These are phyloP conservation scores for Phytopythium oedochilum DNA, from an alignment of 352 stramenopile genomes.

Conservation along the genomic window DNA sequence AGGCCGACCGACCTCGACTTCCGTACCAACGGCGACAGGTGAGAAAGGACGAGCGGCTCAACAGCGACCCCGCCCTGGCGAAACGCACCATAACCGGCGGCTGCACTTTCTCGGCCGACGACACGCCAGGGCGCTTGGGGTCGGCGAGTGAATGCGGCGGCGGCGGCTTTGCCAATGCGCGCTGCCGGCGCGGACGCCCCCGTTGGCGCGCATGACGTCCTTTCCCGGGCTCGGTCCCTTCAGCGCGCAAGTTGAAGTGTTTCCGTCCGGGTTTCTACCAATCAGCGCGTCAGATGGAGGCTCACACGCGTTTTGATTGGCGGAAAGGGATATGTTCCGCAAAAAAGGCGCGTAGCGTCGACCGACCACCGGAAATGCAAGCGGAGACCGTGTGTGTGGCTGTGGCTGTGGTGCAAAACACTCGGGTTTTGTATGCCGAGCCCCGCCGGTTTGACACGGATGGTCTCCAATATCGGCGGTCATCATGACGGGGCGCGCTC, in stretches of 20 bases:
- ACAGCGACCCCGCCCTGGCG: background rate
- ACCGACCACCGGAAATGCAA: no score
- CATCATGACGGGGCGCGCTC: no score
- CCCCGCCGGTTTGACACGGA: no score
- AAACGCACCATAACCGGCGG: background rate
- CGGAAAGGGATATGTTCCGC: background rate
- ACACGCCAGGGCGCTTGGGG: background rate
- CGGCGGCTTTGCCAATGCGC: background rate
- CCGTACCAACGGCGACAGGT: background rate
- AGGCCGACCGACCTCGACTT: background rate
- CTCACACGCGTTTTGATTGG: background rate
- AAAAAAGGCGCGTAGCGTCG: no score
- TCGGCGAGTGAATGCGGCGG: background rate
- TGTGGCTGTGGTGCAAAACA: no score
- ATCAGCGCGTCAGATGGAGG: background rate
- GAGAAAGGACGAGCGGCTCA: slow-evolving; percentile 1
- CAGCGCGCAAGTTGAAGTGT: background rate
- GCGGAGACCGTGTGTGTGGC: background rate
- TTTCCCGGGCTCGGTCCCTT: background rate
- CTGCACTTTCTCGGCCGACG: background rate
- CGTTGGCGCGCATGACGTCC: background rate
- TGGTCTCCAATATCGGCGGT: no score
- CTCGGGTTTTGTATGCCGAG: no score
- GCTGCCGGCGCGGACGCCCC: no score
- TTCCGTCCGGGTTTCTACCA: background rate